Percentiles rank a stretch among this genome's conserved stretches.
Conservation (phyloP, 371 early-diverging fungal species). For the Batkoa obscura region DNA sequence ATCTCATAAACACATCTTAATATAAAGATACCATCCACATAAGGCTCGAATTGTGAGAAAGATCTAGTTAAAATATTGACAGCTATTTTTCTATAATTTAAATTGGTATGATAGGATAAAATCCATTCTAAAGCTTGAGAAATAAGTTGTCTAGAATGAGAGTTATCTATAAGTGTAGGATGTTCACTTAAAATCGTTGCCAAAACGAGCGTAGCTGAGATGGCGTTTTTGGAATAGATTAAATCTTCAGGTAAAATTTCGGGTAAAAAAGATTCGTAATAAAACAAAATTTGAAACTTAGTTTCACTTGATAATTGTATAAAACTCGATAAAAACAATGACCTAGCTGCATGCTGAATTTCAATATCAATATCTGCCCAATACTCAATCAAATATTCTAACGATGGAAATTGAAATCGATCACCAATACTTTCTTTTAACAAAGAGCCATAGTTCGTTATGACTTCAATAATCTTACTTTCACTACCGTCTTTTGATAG, state of each 20-base stretch:
- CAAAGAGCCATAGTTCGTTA: background rate
- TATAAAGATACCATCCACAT: slow-evolving; percentile 1
- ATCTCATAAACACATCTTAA: slow-evolving; percentile 19
- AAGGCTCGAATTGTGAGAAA: background rate
- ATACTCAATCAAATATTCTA: slow-evolving; percentile 55
- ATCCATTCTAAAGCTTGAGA: background rate
- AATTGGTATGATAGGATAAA: background rate
- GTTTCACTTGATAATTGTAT: slow-evolving; percentile 19
- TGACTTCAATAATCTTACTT: background rate
- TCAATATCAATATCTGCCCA: slow-evolving; percentile 65
- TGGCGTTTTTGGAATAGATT: slow-evolving; percentile 35
- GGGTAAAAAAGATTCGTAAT: slow-evolving; percentile 42
- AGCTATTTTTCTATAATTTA: background rate
- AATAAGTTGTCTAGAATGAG: background rate
- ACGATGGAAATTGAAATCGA: slow-evolving; percentile 36
- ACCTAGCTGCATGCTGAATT: slow-evolving; percentile 20
- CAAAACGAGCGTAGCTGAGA: slow-evolving; percentile 48
- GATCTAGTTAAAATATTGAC: background rate
- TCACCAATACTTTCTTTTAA: slow-evolving; percentile 30
- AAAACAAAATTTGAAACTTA: slow-evolving; percentile 31
- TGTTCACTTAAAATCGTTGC: slow-evolving; percentile 46
- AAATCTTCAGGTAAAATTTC: slow-evolving; percentile 21
- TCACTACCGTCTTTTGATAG: background rate
- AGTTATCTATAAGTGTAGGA: slow-evolving; percentile 19
- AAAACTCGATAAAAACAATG: no score